Percentiles rank a stretch among this genome's conserved stretches.
These are phyloP conservation scores for Penicillium sp. DNA, from an alignment of 2,329 filamentous ascomycete species.

Conservation along the genomic window DNA sequence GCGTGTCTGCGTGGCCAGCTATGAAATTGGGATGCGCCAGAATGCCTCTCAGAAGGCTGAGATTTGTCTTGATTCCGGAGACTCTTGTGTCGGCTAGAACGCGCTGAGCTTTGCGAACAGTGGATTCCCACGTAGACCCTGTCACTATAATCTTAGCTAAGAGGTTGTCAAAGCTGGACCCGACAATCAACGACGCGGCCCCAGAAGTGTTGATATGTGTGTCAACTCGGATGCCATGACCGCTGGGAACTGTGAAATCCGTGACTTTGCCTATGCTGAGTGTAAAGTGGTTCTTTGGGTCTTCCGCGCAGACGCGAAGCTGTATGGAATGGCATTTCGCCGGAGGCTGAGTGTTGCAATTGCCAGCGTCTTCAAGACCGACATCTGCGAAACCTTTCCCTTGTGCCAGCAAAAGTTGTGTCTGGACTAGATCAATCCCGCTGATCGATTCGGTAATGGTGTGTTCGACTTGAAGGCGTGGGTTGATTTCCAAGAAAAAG, in stretches of 20 bases:
- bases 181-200: constrained; percentile 39
- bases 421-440: constrained; percentile 49
- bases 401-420: constrained; percentile 51
- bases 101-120: constrained; percentile 49
- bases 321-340: constrained; percentile 46
- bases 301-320: constrained; percentile 53
- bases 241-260: constrained; percentile 49
- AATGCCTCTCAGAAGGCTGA: constrained; percentile 51
- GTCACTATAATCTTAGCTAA: constrained; percentile 56
- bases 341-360: constrained; percentile 33
- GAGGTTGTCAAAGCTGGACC: constrained; percentile 54
- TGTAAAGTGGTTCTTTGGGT: constrained; percentile 48
- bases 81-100: constrained; percentile 53
- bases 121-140: constrained; percentile 47
- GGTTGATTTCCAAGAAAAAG: constrained; percentile 58
- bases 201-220: constrained; percentile 46
- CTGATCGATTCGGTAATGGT: constrained; percentile 55
- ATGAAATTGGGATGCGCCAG: constrained; percentile 48
- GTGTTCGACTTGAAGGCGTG: constrained; percentile 57
- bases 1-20: constrained; percentile 46
- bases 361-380: constrained; percentile 23
- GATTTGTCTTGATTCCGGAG: constrained; percentile 54
- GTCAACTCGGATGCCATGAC: constrained; percentile 54
- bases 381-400: constrained; percentile 40
- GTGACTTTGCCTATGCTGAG: constrained; percentile 57